Evolutionary conservation across 2,329 filamentous ascomycete genomes (phyloP).

Genomic region (Ceratocystis eucalypticola): DNA sequence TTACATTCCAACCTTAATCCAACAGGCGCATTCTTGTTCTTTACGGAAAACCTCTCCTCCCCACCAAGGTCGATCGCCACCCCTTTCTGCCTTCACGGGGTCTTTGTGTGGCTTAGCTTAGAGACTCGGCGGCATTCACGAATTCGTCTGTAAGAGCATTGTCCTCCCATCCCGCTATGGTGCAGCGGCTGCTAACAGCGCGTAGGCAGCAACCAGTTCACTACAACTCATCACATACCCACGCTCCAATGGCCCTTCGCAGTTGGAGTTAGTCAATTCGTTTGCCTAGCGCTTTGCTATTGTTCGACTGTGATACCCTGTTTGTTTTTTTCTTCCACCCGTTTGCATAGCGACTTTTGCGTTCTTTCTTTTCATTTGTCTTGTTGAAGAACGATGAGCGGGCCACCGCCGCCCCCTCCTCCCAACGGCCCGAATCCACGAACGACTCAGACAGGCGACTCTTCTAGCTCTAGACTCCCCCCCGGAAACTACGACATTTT

Average conservation of each 20-base stretch:
- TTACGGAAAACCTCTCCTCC: not conserved
- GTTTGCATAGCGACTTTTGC: not conserved
- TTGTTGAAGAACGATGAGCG: conserved; percentile 30
- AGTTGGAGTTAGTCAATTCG: not conserved
- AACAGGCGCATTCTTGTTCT: not conserved
- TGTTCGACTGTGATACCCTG: not conserved
- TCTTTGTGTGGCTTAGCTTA: not conserved
- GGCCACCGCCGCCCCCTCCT: conserved; percentile 52
- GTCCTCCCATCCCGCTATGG: not conserved
- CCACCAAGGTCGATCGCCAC: not conserved
- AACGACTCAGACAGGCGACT: conserved; percentile 32
- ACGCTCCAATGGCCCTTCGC: conserved; percentile 2
- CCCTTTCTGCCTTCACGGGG: not conserved
- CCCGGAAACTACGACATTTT: conserved; percentile 94
- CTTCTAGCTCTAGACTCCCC: conserved; percentile 57
- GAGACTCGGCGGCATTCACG: not conserved
- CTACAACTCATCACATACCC: not conserved
- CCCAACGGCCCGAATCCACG: conserved; percentile 71
- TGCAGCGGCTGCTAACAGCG: not conserved
- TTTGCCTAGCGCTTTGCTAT: not conserved
- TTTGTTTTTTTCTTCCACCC: not conserved
- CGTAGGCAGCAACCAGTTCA: conserved; percentile 2
- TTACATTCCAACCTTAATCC: conserved; percentile 4
- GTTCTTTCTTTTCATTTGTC: conserved; percentile 4
- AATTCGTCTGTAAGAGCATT: not conserved